Base-by-base conservation (phyloP, 2,329 filamentous ascomycete genomes). In the Sporothrix curviconia region DNA sequence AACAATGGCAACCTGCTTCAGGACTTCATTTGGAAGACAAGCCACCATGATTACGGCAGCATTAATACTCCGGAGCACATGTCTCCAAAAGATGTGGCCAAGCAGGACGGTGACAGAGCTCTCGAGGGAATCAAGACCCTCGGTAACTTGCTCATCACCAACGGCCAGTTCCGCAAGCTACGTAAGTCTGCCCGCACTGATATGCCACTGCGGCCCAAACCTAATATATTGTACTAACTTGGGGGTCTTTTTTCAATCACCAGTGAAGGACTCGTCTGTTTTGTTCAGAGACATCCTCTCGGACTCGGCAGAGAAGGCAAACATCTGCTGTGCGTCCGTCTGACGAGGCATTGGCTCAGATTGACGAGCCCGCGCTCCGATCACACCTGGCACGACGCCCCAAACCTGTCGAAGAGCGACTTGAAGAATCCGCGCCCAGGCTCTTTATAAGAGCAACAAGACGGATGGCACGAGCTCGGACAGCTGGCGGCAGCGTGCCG, bases 11-110 rank as follows among this genome's bases (percentile, higher is more conserved):
- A 99, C 67, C 75, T 97, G 58, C 76, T 99, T 19, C 94, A 99
- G 69, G 92, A 99, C 67, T 97, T 99, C 73, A 90, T 97, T 73
- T 99, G 89, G 87, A 89, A 96, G 69, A 92, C 91, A 0, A 84
- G 90, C 68, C 81, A 88, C 47, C 85, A 94, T 61, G 83, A 85
- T 54, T 82, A 84, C 55, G 85, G 79, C 66, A 77, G 80, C 53
- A 78, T 89, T 25, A 71, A 74, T 58, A 72, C 78, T 1, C 89
- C 90, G 77, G 79, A 57, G 80, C 83, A 1, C 87, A 90, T 0
- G 66, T 95, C 49, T 81, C 84, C 68, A 95, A 90, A 76, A n/a
- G 85, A 89, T 1, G 80, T 81, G 2, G 89, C 89, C 25, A 84
- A 87, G 74, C 86, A 92, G 68, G 90, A 99, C 69, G 90, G 87